These are phyloP conservation scores for Anacardium occidentale DNA, from an alignment of 345 rosid species.

Conservation along the genomic window DNA sequence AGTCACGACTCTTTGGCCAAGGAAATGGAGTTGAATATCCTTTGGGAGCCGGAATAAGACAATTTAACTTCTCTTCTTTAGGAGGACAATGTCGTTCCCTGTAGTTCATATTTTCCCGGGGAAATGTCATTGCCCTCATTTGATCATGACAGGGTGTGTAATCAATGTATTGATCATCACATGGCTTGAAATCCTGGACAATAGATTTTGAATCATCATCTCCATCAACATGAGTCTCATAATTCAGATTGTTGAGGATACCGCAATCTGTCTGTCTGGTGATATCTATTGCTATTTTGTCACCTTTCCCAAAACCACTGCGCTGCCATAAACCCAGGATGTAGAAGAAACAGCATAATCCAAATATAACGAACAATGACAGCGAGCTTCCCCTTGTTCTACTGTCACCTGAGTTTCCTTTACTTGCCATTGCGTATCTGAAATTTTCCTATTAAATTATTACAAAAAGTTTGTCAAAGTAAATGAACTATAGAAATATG, in stretches of 20 bases:
- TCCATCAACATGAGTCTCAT: conserved; percentile 48
- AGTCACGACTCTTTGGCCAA: conserved; percentile 79
- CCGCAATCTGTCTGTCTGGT: conserved; percentile 50
- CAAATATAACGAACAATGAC: conserved; percentile 44
- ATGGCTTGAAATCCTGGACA: conserved; percentile 40
- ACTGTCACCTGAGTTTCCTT: conserved; percentile 30
- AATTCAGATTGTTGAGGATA: conserved; percentile 43
- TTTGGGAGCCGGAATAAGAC: conserved; percentile 64
- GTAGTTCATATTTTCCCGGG: conserved; percentile 57
- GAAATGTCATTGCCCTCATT: conserved; percentile 57
- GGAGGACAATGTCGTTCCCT: conserved; percentile 70
- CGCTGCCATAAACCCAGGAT: conserved; percentile 73
- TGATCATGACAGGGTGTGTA: conserved; percentile 76
- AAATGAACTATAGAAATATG: not conserved
- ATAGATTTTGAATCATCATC: conserved; percentile 29
- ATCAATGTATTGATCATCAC: conserved; percentile 45
- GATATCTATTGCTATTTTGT: conserved; percentile 47
- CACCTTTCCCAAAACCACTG: conserved; percentile 71
- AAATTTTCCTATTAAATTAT: not conserved
- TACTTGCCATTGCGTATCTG: conserved; percentile 34
- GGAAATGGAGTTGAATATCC: conserved; percentile 65
- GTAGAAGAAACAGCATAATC: conserved; percentile 58
- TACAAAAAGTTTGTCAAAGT: not conserved
- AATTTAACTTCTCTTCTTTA: conserved; percentile 48
- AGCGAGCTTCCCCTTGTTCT: conserved; percentile 40